Conservation (phyloP, 345 rosid genomes). For the Odontarrhena argentea region DNA sequence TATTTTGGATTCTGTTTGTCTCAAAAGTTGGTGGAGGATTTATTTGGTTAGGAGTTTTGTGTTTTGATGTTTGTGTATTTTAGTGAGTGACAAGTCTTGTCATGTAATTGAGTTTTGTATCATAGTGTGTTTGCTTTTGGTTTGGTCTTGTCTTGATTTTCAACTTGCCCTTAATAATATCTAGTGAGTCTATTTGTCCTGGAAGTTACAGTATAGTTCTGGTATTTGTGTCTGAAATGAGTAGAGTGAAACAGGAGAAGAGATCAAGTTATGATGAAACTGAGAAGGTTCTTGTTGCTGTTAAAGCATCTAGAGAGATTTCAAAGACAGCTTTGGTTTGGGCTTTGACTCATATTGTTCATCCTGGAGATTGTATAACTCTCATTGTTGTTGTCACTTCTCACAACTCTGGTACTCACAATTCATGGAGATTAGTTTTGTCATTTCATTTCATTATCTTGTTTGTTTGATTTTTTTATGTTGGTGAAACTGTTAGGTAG, state of each 20-base stretch:
- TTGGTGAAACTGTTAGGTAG: constrained; percentile 51
- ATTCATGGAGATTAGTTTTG: constrained; percentile 6
- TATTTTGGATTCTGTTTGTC: constrained; percentile 23
- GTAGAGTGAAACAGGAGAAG: constrained; percentile 59
- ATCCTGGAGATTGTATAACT: constrained; percentile 93
- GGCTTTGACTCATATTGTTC: constrained; percentile 98
- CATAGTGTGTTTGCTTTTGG: constrained; percentile 40
- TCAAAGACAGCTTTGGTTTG: constrained; percentile 89
- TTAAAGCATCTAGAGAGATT: constrained; percentile 94
- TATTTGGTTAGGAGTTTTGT: constrained; percentile 27
- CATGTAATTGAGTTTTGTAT: constrained; percentile 44
- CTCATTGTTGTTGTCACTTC: constrained; percentile 85
- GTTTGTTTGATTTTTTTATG: background rate
- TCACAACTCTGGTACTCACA: constrained; percentile 59
- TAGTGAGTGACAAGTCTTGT: constrained; percentile 48
- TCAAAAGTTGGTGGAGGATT: constrained; percentile 25
- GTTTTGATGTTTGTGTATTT: constrained; percentile 42
- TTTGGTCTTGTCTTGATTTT: constrained; percentile 39
- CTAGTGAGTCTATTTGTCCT: constrained; percentile 9
- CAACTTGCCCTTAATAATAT: constrained; percentile 40
- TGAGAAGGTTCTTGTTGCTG: constrained; percentile 88
- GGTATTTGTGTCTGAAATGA: constrained; percentile 52
- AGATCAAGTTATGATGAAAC: constrained; percentile 49
- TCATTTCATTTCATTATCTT: constrained; percentile 8
- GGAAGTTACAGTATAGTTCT: constrained; percentile 5